Evolutionary conservation across 345 rosid genomes (phyloP).

Genomic region (Passiflora organensis): DNA sequence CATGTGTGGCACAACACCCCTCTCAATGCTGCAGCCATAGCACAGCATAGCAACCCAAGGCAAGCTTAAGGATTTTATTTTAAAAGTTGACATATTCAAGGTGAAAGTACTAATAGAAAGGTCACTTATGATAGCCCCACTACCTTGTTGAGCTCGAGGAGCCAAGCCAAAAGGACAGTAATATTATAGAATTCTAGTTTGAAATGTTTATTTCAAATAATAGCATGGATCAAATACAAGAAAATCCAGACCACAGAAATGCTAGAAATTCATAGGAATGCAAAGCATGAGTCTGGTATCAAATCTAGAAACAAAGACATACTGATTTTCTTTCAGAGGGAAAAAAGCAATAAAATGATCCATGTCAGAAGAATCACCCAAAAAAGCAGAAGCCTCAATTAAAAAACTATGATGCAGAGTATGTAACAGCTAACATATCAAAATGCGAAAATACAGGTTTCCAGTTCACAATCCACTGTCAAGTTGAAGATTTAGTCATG

Average conservation of each 20-base stretch:
- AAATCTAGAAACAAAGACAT: conserved; percentile 6
- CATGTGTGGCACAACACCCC: neutral
- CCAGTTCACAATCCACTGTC: neutral
- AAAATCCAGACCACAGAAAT: conserved; percentile 1
- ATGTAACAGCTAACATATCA: neutral
- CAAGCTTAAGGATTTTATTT: too few species aligned
- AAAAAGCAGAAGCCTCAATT: neutral
- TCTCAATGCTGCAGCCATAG: conserved; percentile 1
- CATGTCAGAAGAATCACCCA: neutral
- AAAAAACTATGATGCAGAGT: neutral
- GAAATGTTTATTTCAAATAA: neutral
- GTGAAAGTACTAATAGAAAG: too few species aligned
- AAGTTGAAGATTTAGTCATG: neutral
- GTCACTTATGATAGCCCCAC: too few species aligned
- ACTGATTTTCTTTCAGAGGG: too few species aligned
- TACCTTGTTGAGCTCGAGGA: too few species aligned
- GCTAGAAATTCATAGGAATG: conserved; percentile 3
- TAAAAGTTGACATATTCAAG: too few species aligned
- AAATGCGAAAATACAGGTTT: neutral
- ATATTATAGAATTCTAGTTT: too few species aligned
- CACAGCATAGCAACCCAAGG: too few species aligned
- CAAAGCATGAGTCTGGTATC: neutral
- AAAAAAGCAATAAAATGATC: neutral
- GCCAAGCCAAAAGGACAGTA: too few species aligned
- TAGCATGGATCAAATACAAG: neutral